Evolutionary conservation across 1,139 yeast genomes (phyloP), one percentile per base, ranked within the genome.

Genomic region (Blastobotrys persicus): DNA sequence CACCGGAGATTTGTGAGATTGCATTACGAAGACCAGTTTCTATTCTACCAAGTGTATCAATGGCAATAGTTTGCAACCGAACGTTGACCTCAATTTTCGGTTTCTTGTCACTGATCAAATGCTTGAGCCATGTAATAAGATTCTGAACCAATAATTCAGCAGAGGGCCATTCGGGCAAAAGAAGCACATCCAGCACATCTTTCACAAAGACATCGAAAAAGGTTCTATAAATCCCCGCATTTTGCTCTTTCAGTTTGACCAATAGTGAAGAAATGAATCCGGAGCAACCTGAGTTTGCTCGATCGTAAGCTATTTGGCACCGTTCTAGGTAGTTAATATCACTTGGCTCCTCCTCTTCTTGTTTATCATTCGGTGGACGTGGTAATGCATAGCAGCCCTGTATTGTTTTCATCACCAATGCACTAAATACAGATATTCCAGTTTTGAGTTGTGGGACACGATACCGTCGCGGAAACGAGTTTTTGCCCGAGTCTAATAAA

Each of bases 21-120:
- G 19, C n/a, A 11, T 4, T 16, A 12, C 41, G 26, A 7, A 37
- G 14, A 18, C 28, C 41, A 4, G 28, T 14, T 37, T 37, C 41
- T 18, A 37, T 37, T 23, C 14, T 37, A 4, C 41, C 41, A 6
- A 37, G 19, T 16, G 28, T 37, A 13, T 37, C 41, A 23, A 37
- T 37, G 12, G 28, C 41, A 4, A 37, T 17, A 7, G 41, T 37
- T 37, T 37, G 41, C 41, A 37, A 12, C 5, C 19, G 17, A 37
- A 37, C 41, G n/a, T 37, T 37, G 14, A 37, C 41, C 12, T 37
- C 41, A 12, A 37, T 37, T 19, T 37, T 37, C 4, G 41, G 41
- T 4, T 37, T 37, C n/a, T 37, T 37, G 13, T 37, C 41, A 18
- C 41, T 37, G 14, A 37, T 37, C 28, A 37, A 16, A 23, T 37